Base-by-base conservation (phyloP, 257 asterid species). In the Rhazya stricta region DNA sequence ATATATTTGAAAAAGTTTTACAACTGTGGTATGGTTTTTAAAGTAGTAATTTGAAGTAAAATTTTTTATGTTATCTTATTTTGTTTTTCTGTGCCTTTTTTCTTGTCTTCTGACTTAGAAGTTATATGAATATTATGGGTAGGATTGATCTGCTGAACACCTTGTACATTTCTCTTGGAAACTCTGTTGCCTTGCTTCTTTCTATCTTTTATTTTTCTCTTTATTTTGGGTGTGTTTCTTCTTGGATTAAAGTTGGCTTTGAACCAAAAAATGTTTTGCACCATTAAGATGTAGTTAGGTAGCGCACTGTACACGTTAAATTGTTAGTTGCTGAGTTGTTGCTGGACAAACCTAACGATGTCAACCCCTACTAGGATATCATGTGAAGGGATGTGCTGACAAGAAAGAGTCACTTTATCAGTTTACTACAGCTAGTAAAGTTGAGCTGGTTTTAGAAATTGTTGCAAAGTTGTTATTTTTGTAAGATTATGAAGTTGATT, bases 21-120 rank as follows among this genome's bases (percentile, higher is more conserved):
- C 92, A 85, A 80, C 84, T 85, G 77, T 87, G 99, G 99, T 95
- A 91, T 83, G 90, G 76, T 81, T 73, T 76, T 71, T 50, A 58
- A 69, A 77, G 60, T 77, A 48, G 77, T 77, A 50, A 81, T 69
- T 39, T 67, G 71, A 25, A 54, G 8, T 73, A 34, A 16, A 56
- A 42, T 67, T 32, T 25, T 39, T n/a, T n/a, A n/a, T n/a, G n/a
- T n/a, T n/a, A n/a, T n/a, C n/a, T n/a, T n/a, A n/a, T n/a, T n/a
- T n/a, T n/a, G n/a, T n/a, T n/a, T 67, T 41, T 32, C 5, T 18
- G 43, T 11, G 6, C 16, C 46, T 34, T 56, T 1, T 34, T 12
- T 46, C 36, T 60, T 29, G 18, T 30, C 3, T 50, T 46, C 15
- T 41, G 53, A 53, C 58, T n/a, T 34, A 37, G 29, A n/a, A 3